Evolutionary conservation across 345 rosid species (phyloP).

Genomic region (Salix udensis): DNA sequence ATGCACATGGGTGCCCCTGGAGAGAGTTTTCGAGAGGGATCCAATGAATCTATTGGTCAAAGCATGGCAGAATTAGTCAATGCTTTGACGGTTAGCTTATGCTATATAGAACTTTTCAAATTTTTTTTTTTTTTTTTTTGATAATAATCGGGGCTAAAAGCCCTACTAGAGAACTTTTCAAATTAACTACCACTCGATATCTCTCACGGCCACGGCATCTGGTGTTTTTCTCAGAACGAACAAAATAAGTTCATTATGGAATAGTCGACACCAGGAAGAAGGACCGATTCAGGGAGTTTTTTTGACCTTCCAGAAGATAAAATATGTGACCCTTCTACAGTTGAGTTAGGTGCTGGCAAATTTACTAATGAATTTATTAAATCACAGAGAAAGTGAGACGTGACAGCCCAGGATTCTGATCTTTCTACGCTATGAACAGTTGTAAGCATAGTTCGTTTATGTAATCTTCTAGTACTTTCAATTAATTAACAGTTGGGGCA

Average conservation of each 20-base stretch:
- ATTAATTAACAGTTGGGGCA: neutral
- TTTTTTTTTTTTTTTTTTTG: too few species aligned
- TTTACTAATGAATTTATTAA: neutral
- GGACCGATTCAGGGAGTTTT: conserved; percentile 13
- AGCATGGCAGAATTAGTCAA: neutral
- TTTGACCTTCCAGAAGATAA: conserved; percentile 28
- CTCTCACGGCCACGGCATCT: neutral
- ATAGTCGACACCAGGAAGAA: neutral
- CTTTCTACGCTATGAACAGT: neutral
- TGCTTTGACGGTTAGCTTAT: neutral
- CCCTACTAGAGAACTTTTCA: neutral
- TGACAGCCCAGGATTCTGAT: neutral
- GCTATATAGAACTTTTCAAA: neutral
- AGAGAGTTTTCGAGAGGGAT: neutral
- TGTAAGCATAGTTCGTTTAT: neutral
- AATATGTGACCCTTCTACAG: conserved; percentile 2
- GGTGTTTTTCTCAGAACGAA: too few species aligned
- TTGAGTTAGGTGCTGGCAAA: neutral
- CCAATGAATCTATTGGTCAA: neutral
- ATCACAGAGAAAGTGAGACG: neutral
- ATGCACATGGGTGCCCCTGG: neutral
- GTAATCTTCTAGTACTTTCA: neutral
- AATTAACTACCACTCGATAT: neutral
- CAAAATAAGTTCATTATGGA: too few species aligned
- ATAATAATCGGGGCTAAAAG: too few species aligned